phyloP scores from a whole-genome alignment of 768 basidiomycete species.

The Arthromyces matolae region DNA sequence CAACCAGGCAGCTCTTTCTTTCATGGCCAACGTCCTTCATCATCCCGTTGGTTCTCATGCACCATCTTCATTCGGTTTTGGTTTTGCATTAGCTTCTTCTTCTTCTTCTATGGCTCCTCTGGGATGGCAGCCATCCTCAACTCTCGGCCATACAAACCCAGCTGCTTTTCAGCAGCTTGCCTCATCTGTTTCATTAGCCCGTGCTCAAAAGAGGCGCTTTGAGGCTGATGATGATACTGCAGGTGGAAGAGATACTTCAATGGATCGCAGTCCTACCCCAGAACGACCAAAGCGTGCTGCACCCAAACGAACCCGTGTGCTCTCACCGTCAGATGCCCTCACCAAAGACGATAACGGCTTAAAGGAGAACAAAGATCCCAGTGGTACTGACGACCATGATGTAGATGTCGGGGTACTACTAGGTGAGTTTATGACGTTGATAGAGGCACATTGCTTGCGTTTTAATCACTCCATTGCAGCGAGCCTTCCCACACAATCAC shows the following conservation, averaged over 20 bases:
- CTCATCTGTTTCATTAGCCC: constrained; percentile 40
- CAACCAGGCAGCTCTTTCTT: constrained; percentile 10
- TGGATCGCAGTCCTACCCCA: constrained; percentile 85
- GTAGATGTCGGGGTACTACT: constrained; percentile 78
- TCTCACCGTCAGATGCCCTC: constrained; percentile 27
- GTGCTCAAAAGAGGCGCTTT: constrained; percentile 58
- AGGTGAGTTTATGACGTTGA: constrained; percentile 44
- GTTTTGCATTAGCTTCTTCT: constrained; percentile 57
- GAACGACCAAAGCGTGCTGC: constrained; percentile 69
- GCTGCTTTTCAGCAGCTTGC: constrained; percentile 53
- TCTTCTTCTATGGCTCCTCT: constrained; percentile 37
- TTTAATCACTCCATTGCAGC: constrained; percentile 44
- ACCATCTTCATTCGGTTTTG: constrained; percentile 67
- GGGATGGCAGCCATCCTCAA: constrained; percentile 44
- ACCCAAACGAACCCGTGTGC: constrained; percentile 62
- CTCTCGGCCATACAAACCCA: constrained; percentile 47
- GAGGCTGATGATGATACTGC: constrained; percentile 64
- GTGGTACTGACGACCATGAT: constrained; percentile 47
- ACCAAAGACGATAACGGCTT: constrained; percentile 37
- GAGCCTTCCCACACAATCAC: constrained; percentile 72
- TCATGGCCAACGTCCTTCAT: constrained; percentile 72
- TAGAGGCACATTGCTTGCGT: constrained; percentile 1
- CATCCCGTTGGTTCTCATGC: constrained; percentile 61
- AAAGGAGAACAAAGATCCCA: constrained; percentile 48
- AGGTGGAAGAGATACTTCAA: constrained; percentile 55